Conservation (phyloP, 768 basidiomycete genomes). For the Leccinum truebloodii region DNA sequence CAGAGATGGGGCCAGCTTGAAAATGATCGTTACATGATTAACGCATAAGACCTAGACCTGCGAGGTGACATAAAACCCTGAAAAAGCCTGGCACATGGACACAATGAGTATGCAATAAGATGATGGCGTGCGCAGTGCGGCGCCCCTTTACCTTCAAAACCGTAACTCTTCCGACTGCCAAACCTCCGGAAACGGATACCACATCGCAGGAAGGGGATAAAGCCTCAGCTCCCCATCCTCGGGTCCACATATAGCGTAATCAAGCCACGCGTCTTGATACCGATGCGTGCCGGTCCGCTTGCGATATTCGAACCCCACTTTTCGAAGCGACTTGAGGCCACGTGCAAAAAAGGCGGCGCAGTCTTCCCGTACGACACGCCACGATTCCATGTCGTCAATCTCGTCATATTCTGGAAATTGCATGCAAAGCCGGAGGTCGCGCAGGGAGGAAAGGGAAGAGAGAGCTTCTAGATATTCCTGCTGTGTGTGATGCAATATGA, state of each 20-base stretch:
- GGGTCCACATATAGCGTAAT: conserved; percentile 29
- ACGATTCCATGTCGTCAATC: conserved; percentile 33
- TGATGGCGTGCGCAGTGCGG: background rate
- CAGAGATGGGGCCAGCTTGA: conserved; percentile 4
- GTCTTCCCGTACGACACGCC: conserved; percentile 31
- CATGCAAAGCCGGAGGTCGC: conserved; percentile 36
- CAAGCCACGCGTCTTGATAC: conserved; percentile 39
- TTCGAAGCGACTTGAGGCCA: conserved; percentile 33
- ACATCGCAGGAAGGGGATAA: conserved; percentile 27
- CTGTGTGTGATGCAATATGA: conserved; percentile 29
- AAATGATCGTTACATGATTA: conserved; percentile 16
- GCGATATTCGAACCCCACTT: conserved; percentile 38
- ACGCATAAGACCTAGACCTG: conserved; percentile 20
- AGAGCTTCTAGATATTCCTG: conserved; percentile 38
- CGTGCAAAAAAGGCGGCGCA: conserved; percentile 32
- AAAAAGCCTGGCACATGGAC: conserved; percentile 3
- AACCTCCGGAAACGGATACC: conserved; percentile 38
- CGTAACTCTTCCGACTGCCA: conserved; percentile 30
- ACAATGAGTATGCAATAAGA: background rate
- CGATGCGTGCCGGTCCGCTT: conserved; percentile 38
- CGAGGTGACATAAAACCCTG: conserved; percentile 10
- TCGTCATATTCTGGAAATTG: conserved; percentile 38
- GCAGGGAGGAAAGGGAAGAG: conserved; percentile 28
- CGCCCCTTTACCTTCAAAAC: conserved; percentile 17
- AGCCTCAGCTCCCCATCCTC: conserved; percentile 24